Percentiles rank a stretch among this genome's conserved stretches.
Evolutionary conservation across 2,329 filamentous ascomycete species (phyloP).

Genomic region (Piedraia hortae): DNA sequence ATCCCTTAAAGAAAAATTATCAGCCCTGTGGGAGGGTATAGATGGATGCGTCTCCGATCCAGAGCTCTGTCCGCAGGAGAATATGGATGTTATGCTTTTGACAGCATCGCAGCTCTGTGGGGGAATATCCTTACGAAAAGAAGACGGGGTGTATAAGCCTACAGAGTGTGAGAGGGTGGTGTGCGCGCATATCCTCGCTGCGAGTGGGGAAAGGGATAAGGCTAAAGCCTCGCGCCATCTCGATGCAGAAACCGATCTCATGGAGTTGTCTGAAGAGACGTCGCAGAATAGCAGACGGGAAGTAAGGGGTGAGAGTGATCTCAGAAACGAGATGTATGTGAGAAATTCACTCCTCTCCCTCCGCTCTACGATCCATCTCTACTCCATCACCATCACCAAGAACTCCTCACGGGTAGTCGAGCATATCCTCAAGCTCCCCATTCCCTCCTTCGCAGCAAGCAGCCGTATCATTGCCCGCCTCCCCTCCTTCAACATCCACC

Average conservation of each 20-base stretch:
- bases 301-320: slow-evolving; percentile 10
- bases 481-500: slow-evolving; percentile 5
- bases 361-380: slow-evolving; percentile 1
- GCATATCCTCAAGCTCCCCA: slow-evolving; percentile 6
- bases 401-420: slow-evolving; percentile 5
- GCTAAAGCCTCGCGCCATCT: slow-evolving; percentile 6
- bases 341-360: not conserved
- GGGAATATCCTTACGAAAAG: slow-evolving; percentile 2
- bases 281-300: slow-evolving; percentile 25
- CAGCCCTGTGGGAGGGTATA: slow-evolving; percentile 10
- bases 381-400: slow-evolving; percentile 2
- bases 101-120: slow-evolving; percentile 7
- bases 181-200: slow-evolving; percentile 4
- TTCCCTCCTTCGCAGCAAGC: slow-evolving; percentile 6
- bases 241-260: slow-evolving; percentile 25
- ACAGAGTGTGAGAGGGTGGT: slow-evolving; percentile 4
- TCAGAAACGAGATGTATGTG: slow-evolving; percentile 18
- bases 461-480: slow-evolving; percentile 6
- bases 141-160: not conserved
- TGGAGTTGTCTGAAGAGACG: slow-evolving; percentile 40
- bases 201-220: slow-evolving; percentile 2
- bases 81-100: slow-evolving; percentile 1
- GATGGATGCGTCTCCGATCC: slow-evolving; percentile 12
- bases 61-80: slow-evolving; percentile 16
- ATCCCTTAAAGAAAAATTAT: slow-evolving; percentile 8